Evolutionary conservation across 208 protist species (phyloP), one percentile per base, ranked within the genome.

Genomic region (Porcisia hertigi): DNA sequence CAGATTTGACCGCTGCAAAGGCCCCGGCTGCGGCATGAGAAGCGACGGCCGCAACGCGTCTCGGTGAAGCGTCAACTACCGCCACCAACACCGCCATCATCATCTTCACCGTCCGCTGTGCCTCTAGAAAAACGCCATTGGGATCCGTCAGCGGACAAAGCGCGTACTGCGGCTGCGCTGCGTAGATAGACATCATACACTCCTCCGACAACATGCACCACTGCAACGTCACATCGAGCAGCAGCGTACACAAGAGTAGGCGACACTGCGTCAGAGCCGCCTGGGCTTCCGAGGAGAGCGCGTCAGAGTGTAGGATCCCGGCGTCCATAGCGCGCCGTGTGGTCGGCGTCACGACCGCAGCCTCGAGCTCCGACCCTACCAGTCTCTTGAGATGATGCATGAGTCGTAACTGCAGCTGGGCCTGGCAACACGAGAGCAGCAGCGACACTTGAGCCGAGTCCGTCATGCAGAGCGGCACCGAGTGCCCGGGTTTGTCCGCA

Each of bases 41-140:
- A 3, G 69, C 64, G 43, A 49, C 71, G 8, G 65, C 77, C 52
- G 62, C 54, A 25, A 73, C n/a, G 66, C 70, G 39, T 23, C 62
- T 39, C 45, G 65, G 60, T 18, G 64, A 62, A 6, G 62, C 53
- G 66, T 76, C 79, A 34, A 93, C 79, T 65, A 85, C 81, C 18
- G 69, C 72, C 52, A 84, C 81, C n/a, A 94, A 71, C 25, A 87
- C 74, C 43, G 80, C 77, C 20, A 75, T 72, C 34, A 88, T 84
- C 54, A 71, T 74, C 36, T 62, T 60, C 25, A 92, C 72, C 58
- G 81, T 78, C 12, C 71, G 57, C 47, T 84, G 83, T 69, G 81
- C 85, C 73, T 94, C 88, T 23, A 94, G 58, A 69, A 92, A 87
- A 53, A 92, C 71, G 30, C 88, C 90, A 55, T 94, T 94, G 3